Conservation (phyloP, 306 rosid species). For the Acacia crassicarpa region DNA sequence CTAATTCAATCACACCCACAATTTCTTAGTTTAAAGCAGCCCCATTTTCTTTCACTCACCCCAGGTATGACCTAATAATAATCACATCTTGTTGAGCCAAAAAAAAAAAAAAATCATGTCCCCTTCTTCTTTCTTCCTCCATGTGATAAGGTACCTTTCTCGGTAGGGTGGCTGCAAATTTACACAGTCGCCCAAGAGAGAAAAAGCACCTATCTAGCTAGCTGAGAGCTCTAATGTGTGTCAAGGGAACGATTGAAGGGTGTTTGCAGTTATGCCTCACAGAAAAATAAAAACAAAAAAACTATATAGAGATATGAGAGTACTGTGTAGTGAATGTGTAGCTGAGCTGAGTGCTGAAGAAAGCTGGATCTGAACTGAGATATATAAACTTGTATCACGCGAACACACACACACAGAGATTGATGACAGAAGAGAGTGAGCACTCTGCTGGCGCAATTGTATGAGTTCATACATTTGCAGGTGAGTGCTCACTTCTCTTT, state of each 20-base stretch:
- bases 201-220: background rate
- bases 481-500: slow-evolving; percentile 75
- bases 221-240: background rate
- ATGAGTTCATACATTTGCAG: slow-evolving; percentile 50
- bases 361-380: background rate
- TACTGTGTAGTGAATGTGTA: background rate
- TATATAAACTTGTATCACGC: background rate
- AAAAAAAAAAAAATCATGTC: background rate
- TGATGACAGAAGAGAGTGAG: slow-evolving; percentile 99
- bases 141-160: background rate
- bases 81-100: background rate
- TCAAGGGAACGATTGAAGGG: background rate
- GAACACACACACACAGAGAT: slow-evolving; percentile 10
- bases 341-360: background rate
- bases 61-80: background rate
- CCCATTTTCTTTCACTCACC: background rate
- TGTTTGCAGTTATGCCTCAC: slow-evolving; percentile 24
- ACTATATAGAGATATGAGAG: background rate
- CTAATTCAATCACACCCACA: too few relatives aligned
- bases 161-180: background rate
- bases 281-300: background rate
- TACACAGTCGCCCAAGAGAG: background rate
- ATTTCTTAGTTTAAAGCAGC: background rate
- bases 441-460: slow-evolving; percentile 61
- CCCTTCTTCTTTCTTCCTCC: background rate